Percentiles rank a stretch among this genome's conserved stretches.
Conservation (phyloP, 352 stramenopile species). For the Phytophthora sansomeana region DNA sequence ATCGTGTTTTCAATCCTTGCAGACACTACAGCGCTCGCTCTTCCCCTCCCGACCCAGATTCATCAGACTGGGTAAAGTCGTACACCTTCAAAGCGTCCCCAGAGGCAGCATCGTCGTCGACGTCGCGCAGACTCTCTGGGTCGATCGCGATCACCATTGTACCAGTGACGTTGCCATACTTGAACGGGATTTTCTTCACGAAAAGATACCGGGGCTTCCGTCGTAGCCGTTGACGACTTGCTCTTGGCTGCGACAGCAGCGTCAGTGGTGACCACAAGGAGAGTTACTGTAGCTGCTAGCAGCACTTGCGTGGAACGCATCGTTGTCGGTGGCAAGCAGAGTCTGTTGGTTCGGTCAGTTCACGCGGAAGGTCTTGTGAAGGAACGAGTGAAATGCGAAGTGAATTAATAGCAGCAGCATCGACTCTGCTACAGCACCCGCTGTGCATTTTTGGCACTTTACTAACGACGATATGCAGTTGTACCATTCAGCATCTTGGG, state of each 20-base stretch:
- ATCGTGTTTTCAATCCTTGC: no score
- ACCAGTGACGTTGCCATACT: slow-evolving; percentile 1
- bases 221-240: not conserved
- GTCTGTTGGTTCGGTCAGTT: no score
- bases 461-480: no score
- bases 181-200: slow-evolving; percentile 2
- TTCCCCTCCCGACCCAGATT: not conserved
- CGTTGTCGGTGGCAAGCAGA: not conserved
- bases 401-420: no score
- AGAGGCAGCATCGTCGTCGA: not conserved
- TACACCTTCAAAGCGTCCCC: not conserved
- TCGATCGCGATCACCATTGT: slow-evolving; percentile 11
- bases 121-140: slow-evolving; percentile 1
- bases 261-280: not conserved
- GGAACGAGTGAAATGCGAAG: not conserved
- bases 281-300: not conserved
- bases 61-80: not conserved
- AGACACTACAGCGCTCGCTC: not conserved
- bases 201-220: not conserved
- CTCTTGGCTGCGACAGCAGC: not conserved
- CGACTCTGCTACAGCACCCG: no score
- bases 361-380: no score
- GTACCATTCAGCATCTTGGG: no score
- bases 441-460: no score
- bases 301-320: not conserved